Evolutionary conservation across 2,329 filamentous ascomycete species (phyloP), one percentile per base, ranked within the genome.

Genomic region (Diplocarpon rosae): DNA sequence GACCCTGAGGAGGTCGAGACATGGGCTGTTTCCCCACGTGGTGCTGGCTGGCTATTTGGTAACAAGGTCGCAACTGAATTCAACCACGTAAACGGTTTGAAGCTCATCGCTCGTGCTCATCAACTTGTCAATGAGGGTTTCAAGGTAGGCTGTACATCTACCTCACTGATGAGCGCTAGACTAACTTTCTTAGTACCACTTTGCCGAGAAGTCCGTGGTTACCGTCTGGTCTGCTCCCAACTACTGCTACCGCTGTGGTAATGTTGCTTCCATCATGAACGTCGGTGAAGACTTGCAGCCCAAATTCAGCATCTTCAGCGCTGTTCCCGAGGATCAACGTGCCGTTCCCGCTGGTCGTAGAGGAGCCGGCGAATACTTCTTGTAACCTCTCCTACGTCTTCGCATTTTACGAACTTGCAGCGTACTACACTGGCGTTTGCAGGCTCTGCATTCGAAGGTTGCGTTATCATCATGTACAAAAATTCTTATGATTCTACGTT

Each of bases 141-240:
- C 69, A 85, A 85, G 63, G 71, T 72, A 63, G 47, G 58, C 47
- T 20, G n/a, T 17, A n/a, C 10, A 14, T 15, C 12, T 14, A 11
- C 33, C 33, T 1, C 17, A 17, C 20, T 35, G 14, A 27, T 14
- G 8, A 29, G 28, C 28, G 41, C 44, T 12, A 44, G 50, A 14
- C 60, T 68, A 56, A 68, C 50, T 27, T 24, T 28, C 6, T 29
- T 45, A 86, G 77, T 96, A 93, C 63, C 90, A 96, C 63, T 96
- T 96, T 66, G 75, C 83, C 43, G 85, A 95, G 63, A 90, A 92
- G 67, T 93, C 93, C 11, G 89, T 95, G 34, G 89, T 95, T 14
- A 84, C 80, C 1, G 80, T 84, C 17, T 84, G 80, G 73, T 68
- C 65, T 17, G 66, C 66, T 16, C 66, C 66, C 13, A 69, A 69